phyloP scores from a whole-genome alignment of 371 early-diverging fungal species.

The Umbelopsis sp. region DNA sequence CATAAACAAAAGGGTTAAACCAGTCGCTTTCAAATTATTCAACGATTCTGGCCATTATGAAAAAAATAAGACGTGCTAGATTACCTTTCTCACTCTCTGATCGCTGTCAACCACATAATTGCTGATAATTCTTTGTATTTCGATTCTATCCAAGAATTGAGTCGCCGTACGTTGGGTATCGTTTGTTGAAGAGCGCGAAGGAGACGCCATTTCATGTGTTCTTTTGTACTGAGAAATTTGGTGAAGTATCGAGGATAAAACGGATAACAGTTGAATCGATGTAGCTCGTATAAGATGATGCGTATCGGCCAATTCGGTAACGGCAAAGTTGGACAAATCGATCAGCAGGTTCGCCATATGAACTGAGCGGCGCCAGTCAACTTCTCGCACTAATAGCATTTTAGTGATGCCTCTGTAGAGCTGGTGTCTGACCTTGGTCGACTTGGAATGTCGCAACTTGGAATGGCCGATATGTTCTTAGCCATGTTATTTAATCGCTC shows the following conservation, averaged over 20 bases:
- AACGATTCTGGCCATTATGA: no score
- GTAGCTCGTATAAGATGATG: slow-evolving; percentile 57
- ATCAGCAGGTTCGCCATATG: slow-evolving; percentile 29
- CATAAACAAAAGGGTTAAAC: neutral
- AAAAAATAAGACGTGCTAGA: neutral
- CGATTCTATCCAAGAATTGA: slow-evolving; percentile 25
- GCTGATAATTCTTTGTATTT: slow-evolving; percentile 55
- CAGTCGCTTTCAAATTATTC: no score
- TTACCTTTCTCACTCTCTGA: slow-evolving; percentile 58
- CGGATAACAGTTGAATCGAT: slow-evolving; percentile 48
- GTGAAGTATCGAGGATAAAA: slow-evolving; percentile 41
- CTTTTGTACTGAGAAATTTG: neutral
- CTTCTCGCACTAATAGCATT: slow-evolving; percentile 47
- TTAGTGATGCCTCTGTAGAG: slow-evolving; percentile 45
- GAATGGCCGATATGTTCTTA: neutral
- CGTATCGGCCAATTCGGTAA: slow-evolving; percentile 46
- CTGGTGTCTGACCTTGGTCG: slow-evolving; percentile 53
- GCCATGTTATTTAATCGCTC: neutral
- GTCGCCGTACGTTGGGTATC: neutral
- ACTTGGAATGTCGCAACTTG: slow-evolving; percentile 27
- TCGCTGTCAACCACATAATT: slow-evolving; percentile 59
- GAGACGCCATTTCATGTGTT: neutral
- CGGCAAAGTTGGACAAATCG: slow-evolving; percentile 35
- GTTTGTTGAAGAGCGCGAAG: neutral
- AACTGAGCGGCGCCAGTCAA: slow-evolving; percentile 29